Evolutionary conservation across 345 rosid species (phyloP), one percentile per base, ranked within the genome.

Genomic region (Hevea brasiliensis): DNA sequence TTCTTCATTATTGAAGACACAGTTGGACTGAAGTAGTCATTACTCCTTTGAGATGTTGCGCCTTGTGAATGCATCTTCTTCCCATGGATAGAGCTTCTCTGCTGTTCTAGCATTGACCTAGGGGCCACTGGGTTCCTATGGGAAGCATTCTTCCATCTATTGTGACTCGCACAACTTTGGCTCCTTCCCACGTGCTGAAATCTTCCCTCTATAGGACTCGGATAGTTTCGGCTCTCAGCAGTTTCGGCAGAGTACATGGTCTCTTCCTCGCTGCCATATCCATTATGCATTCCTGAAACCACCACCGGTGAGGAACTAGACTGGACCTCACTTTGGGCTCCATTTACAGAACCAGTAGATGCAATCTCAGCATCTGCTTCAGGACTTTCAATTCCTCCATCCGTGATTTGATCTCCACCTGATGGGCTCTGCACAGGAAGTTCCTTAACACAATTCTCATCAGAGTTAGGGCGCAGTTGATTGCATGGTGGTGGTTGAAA

Each of bases 181-280:
- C 97, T 95, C 81, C 99, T 87, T 57, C 92, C 96, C 10, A 89
- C 89, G 76, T 83, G 92, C 67, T 87, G 89, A 44, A 85, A 77
- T 81, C 81, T 83, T 10, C 85, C 89, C 75, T 89, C 91, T 73
- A 86, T 81, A 3, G 98, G 99, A 56, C 90, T 92, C 0, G 97
- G 82, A 65, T 88, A 92, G 83, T 95, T 95, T 76, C 98, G 80
- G 82, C 99, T 95, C 80, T 92, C 98, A 0, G 98, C 98, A 68
- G 99, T 94, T 84, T 92, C 99, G 6, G 96, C 99, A 14, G 99
- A 95, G 85, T 95, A 92, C 99, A 95, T 88, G 1, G 98, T 95
- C 83, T 90, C 99, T 77, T 85, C 97, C 74, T 92, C 98, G 14
- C 96, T 89, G 81, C 87, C 85, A 58, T 83, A 86, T 32, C 86